Conservation (phyloP, 2,329 filamentous ascomycete species). For the Monosporascus sp. region DNA sequence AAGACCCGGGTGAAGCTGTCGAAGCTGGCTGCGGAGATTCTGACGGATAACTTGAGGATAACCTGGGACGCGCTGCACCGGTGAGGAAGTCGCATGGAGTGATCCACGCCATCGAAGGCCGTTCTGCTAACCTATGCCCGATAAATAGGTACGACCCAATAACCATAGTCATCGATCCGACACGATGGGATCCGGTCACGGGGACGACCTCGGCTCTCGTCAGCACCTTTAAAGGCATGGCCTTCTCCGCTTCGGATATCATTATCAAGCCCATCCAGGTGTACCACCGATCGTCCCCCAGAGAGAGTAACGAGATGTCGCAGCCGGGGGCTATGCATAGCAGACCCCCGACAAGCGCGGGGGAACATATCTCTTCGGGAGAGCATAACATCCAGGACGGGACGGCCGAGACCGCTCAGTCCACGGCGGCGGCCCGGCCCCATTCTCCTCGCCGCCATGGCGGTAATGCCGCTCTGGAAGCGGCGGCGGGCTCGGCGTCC, state of each 20-base stretch:
- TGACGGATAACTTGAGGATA: conserved; percentile 47
- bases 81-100: conserved; percentile 35
- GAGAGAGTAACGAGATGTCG: too few species aligned
- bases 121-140: too few species aligned
- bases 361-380: background rate
- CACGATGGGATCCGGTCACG: conserved; percentile 26
- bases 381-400: conserved; percentile 1
- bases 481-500: conserved; percentile 4
- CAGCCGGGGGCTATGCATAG: too few species aligned
- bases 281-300: too few species aligned
- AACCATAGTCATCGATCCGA: too few species aligned
- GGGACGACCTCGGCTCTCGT: conserved; percentile 14
- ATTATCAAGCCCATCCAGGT: background rate
- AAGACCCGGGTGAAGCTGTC: conserved; percentile 35
- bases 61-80: conserved; percentile 22
- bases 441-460: background rate
- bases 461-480: background rate
- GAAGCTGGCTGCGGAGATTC: conserved; percentile 46
- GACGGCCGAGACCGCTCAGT: conserved; percentile 1
- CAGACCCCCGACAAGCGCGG: too few species aligned
- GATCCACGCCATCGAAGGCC: background rate
- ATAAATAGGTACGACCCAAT: too few species aligned
- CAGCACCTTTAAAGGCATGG: conserved; percentile 7
- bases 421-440: background rate
- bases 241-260: conserved; percentile 7